Evolutionary conservation across 371 early-diverging fungal species (phyloP).

Genomic region (Mortierella sp.): DNA sequence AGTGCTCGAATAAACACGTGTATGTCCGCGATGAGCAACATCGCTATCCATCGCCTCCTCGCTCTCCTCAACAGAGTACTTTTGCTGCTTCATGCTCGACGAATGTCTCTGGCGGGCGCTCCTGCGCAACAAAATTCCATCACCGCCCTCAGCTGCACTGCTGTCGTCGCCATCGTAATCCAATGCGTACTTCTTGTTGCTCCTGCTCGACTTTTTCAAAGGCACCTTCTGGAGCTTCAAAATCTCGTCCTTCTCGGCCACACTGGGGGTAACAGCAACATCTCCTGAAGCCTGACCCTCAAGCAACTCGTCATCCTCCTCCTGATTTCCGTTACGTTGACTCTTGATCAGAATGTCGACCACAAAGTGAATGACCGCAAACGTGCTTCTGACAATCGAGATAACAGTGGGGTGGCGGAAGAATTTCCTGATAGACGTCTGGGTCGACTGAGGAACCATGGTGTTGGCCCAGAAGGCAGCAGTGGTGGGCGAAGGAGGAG

Average conservation of each 20-base stretch:
- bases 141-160: conserved; percentile 47
- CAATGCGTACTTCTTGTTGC: conserved; percentile 27
- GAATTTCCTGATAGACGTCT: conserved; percentile 50
- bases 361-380: conserved; percentile 53
- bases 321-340: conserved; percentile 57
- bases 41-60: conserved; percentile 21
- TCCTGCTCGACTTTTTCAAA: conserved; percentile 20
- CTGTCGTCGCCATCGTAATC: conserved; percentile 55
- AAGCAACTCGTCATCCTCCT: conserved; percentile 32
- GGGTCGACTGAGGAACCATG: conserved; percentile 52
- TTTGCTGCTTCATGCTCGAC: conserved; percentile 14
- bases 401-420: conserved; percentile 53
- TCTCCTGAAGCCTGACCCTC: conserved; percentile 15
- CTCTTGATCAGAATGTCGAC: conserved; percentile 59
- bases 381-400: conserved; percentile 39
- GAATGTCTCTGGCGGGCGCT: conserved; percentile 19
- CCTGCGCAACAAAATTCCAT: conserved; percentile 21
- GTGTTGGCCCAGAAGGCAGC: conserved; percentile 54
- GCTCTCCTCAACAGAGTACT: conserved; percentile 12
- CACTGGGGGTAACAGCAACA: neutral
- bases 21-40: neutral
- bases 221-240: conserved; percentile 34
- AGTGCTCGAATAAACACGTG: conserved; percentile 27
- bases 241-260: conserved; percentile 28
- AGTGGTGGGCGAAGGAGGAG: conserved; percentile 35